phyloP scores from a whole-genome alignment of 2,329 filamentous ascomycete genomes.

The Hymenoscyphus occultus region DNA sequence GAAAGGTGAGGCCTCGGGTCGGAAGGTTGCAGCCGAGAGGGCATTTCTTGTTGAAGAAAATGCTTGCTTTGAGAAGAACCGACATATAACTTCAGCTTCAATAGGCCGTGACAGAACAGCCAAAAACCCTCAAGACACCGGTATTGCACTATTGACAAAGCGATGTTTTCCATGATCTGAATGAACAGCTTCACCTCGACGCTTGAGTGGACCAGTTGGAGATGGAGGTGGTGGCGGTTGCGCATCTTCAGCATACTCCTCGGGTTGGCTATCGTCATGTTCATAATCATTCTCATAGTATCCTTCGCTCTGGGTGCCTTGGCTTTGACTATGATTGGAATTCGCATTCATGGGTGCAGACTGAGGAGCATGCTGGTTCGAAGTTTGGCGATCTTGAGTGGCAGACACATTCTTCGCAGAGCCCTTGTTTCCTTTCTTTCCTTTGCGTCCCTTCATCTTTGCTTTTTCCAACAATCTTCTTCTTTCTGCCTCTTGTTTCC shows the following conservation, averaged over 20 bases:
- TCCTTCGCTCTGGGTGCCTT: slow-evolving; percentile 47
- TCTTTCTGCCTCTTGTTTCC: slow-evolving; percentile 82
- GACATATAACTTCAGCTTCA: not conserved
- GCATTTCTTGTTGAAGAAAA: slow-evolving; percentile 1
- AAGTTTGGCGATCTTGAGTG: slow-evolving; percentile 30
- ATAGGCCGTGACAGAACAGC: not conserved
- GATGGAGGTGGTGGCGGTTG: slow-evolving; percentile 29
- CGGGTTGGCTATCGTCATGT: slow-evolving; percentile 9
- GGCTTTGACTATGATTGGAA: slow-evolving; percentile 33
- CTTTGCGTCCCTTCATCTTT: slow-evolving; percentile 88
- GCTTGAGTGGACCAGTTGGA: slow-evolving; percentile 20
- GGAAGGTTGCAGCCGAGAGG: slow-evolving; percentile 3
- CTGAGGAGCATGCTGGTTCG: slow-evolving; percentile 39
- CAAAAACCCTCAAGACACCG: slow-evolving; percentile 11
- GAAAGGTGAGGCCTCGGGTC: not conserved
- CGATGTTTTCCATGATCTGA: slow-evolving; percentile 19
- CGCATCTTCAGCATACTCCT: slow-evolving; percentile 45
- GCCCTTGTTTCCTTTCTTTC: slow-evolving; percentile 73
- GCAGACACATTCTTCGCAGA: slow-evolving; percentile 25
- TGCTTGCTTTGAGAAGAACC: not conserved
- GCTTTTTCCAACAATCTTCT: slow-evolving; percentile 84
- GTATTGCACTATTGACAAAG: slow-evolving; percentile 11
- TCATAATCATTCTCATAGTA: slow-evolving; percentile 40
- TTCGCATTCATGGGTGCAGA: slow-evolving; percentile 32
- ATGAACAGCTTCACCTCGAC: slow-evolving; percentile 16